Conservation (phyloP, 352 stramenopile species). For the Phytopythium kandeliae region DNA sequence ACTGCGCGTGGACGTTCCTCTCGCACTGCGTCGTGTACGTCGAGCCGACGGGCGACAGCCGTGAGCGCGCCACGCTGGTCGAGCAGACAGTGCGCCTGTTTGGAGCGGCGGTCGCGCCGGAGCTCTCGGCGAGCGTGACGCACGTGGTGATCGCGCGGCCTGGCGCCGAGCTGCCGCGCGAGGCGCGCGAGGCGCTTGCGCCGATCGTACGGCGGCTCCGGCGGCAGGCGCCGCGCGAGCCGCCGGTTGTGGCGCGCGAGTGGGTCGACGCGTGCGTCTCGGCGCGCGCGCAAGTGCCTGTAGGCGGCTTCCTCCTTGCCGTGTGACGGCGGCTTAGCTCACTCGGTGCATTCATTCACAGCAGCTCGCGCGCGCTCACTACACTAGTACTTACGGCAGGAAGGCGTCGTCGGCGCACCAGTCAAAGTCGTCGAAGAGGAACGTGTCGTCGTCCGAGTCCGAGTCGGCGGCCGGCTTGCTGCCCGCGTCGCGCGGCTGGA, state of each 20-base stretch:
- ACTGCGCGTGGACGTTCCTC: too few relatives aligned
- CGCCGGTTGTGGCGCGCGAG: slow-evolving; percentile 43
- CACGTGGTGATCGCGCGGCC: slow-evolving; percentile 44
- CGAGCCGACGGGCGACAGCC: too few relatives aligned
- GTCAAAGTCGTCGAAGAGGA: slow-evolving; percentile 71
- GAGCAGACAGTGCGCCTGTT: slow-evolving; percentile 58
- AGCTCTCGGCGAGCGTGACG: slow-evolving; percentile 46
- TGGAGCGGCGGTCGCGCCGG: slow-evolving; percentile 29
- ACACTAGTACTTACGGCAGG: slow-evolving; percentile 26
- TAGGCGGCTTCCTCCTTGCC: slow-evolving; percentile 46
- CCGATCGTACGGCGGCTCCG: slow-evolving; percentile 44
- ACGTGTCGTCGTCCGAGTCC: slow-evolving; percentile 16
- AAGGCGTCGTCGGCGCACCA: slow-evolving; percentile 56
- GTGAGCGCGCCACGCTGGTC: slow-evolving; percentile 42
- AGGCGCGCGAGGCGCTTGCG: too few relatives aligned
- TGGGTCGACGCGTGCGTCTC: slow-evolving; percentile 55
- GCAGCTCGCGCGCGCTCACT: too few relatives aligned
- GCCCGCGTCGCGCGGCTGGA: slow-evolving; percentile 36
- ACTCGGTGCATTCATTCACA: too few relatives aligned
- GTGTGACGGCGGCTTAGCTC: too few relatives aligned
- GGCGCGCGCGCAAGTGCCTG: slow-evolving; percentile 38
- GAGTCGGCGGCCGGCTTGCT: slow-evolving; percentile 10
- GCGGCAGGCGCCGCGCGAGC: slow-evolving; percentile 35
- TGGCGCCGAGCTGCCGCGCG: slow-evolving; percentile 23
- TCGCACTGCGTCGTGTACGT: slow-evolving; percentile 72